Evolutionary conservation across 163 green algal genomes (phyloP).

Genomic region (Coccomyxa subellipsoidea): DNA sequence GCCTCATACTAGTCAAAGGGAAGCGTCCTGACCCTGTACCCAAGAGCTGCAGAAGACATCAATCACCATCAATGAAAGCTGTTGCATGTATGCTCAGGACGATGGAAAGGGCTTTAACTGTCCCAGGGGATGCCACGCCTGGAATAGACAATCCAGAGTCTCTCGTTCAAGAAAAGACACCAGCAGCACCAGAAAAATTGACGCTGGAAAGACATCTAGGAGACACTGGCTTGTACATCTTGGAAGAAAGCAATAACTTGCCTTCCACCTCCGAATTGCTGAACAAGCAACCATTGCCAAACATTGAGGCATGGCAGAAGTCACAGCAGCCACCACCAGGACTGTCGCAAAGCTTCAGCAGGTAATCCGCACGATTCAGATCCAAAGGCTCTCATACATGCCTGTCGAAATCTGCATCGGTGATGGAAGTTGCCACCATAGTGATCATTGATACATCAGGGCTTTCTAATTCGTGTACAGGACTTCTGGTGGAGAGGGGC

Average conservation of each 20-base stretch:
- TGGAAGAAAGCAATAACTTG: too few relatives aligned
- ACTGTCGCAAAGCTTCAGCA: neutral
- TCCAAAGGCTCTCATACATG: neutral
- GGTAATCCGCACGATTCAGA: neutral
- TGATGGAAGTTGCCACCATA: conserved; percentile 6
- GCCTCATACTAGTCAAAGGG: too few relatives aligned
- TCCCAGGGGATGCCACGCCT: neutral
- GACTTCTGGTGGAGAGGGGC: neutral
- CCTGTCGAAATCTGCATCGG: neutral
- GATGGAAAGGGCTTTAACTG: neutral
- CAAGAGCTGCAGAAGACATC: too few relatives aligned
- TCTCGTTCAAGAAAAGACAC: too few relatives aligned
- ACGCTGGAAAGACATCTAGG: neutral
- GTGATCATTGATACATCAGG: too few relatives aligned
- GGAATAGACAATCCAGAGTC: neutral
- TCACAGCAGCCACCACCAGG: neutral
- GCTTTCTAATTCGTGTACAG: neutral
- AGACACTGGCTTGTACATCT: neutral
- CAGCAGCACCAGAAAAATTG: neutral
- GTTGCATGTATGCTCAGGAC: neutral
- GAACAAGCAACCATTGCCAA: neutral
- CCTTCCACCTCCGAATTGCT: too few relatives aligned
- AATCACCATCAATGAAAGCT: neutral
- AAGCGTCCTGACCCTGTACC: too few relatives aligned
- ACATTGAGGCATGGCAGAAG: neutral